Evolutionary conservation across 257 asterid species (phyloP).

Genomic region (Plantago elongata): DNA sequence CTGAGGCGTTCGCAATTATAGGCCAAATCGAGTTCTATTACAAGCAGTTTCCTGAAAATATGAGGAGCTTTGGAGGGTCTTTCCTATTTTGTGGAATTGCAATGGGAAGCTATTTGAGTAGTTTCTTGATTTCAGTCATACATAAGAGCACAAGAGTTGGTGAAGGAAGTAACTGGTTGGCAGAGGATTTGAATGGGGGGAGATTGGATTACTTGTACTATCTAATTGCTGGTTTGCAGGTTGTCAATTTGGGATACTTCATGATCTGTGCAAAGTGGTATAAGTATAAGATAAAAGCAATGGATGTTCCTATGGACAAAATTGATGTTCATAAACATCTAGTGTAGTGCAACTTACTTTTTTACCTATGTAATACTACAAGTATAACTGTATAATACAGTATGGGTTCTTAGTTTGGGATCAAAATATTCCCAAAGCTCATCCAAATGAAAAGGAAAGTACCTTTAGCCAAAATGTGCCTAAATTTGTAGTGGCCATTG

Average conservation of each 20-base stretch:
- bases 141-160: conserved; percentile 23
- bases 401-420: too few relatives aligned
- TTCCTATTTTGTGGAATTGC: conserved; percentile 37
- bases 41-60: conserved; percentile 52
- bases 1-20: conserved; percentile 36
- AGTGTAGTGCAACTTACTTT: conserved; percentile 5
- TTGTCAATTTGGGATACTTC: conserved; percentile 36
- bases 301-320: conserved; percentile 35
- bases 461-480: too few relatives aligned
- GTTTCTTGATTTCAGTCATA: conserved; percentile 32
- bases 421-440: too few relatives aligned
- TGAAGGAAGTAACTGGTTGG: conserved; percentile 27
- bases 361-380: too few relatives aligned
- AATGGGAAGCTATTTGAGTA: conserved; percentile 30
- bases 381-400: too few relatives aligned
- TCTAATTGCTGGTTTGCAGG: conserved; percentile 34
- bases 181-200: conserved; percentile 42
- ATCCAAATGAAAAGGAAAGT: too few relatives aligned
- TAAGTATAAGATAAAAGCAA: conserved; percentile 26
- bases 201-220: conserved; percentile 46
- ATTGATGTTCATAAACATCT: conserved; percentile 20
- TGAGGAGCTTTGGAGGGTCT: conserved; percentile 43
- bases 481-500: too few relatives aligned
- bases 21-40: conserved; percentile 40
- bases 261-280: conserved; percentile 39